phyloP scores from a whole-genome alignment of 2,329 filamentous ascomycete genomes.

The Helicocarpus griseus region DNA sequence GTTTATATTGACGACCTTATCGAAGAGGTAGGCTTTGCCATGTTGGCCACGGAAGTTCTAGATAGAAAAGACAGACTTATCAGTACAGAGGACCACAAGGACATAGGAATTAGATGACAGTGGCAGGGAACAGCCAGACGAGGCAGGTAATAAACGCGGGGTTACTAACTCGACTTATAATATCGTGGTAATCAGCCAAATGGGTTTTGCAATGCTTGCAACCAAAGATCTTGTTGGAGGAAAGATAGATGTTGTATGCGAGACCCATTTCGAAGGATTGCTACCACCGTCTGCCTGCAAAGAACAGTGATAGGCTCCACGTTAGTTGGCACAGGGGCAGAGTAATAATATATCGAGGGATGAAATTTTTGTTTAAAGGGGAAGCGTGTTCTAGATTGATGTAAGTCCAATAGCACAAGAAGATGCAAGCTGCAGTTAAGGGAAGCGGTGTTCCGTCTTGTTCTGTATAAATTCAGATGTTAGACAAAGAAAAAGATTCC shows the following conservation, averaged over 20 bases:
- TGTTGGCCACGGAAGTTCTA: slow-evolving; percentile 98
- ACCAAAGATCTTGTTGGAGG: slow-evolving; percentile 77
- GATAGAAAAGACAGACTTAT: not conserved
- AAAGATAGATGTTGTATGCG: slow-evolving; percentile 83
- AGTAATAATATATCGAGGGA: not conserved
- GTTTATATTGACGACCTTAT: slow-evolving; percentile 83
- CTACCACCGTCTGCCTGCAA: slow-evolving; percentile 5
- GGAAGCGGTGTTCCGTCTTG: not conserved
- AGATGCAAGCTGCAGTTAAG: not conserved
- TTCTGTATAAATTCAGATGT: not conserved
- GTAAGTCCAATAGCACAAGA: not conserved
- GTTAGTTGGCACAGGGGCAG: slow-evolving; percentile 2
- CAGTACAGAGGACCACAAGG: slow-evolving; percentile 1
- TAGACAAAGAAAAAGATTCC: not conserved
- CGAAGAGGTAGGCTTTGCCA: slow-evolving; percentile 95
- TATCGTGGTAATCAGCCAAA: slow-evolving; percentile 88
- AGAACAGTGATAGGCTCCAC: not conserved
- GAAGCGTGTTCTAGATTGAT: not conserved
- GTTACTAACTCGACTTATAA: slow-evolving; percentile 72
- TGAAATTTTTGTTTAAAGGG: not conserved
- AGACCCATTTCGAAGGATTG: slow-evolving; percentile 57
- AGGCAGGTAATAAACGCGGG: slow-evolving; percentile 4
- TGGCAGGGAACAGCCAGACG: too few relatives aligned
- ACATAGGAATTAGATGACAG: too few relatives aligned
- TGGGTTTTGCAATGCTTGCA: slow-evolving; percentile 95